Base-by-base conservation (phyloP, 1,139 yeast genomes). In the Diutina ranongensis region DNA sequence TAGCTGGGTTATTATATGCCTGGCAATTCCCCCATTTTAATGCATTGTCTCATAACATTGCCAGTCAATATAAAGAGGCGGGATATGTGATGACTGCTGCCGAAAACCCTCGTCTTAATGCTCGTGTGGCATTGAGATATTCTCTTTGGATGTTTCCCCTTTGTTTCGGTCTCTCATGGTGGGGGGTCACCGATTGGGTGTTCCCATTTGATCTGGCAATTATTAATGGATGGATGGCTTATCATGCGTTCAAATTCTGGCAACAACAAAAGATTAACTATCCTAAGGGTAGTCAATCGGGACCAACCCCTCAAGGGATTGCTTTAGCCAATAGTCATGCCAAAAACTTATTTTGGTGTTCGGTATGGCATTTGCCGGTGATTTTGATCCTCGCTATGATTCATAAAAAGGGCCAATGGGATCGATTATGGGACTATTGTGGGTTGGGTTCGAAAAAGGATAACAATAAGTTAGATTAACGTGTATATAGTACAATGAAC, bases 11-110 rank as follows among this genome's bases (percentile, higher is more conserved):
- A 47, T 68, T 92, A 38, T 92, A 85, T 60, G 95, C 97, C 3
- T 92, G 99, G 99, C 99, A 92, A 64, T 92, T 92, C 61, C 99
- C 99, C 3, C 99, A 92, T 62, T 92, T 92, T 68, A 92, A 92
- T 65, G 78, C 97, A 0, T 72, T 92, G 45, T 83, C 95, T 47
- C 96, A 92, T 64, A 83, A 83, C 54, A 80, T 92, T 48, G 83
- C 92, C 45, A 80, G 79, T 47, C 97, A 92, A 59, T 92, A 92
- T 58, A 81, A 84, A 55, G 72, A 74, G 46, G 98, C 98, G 0
- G 98, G 98, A 0, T 92, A 92, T 61, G 88, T 87, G 15, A 92
- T 92, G 99, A 75, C 97, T 0, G 95, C 96, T 0, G 89, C 88
- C 65, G 92, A 83, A 49, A 86, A 92, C 57, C 98, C 99, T 2